Base-by-base conservation (phyloP, 2,329 filamentous ascomycete species). In the Leptographium wingfieldii region DNA sequence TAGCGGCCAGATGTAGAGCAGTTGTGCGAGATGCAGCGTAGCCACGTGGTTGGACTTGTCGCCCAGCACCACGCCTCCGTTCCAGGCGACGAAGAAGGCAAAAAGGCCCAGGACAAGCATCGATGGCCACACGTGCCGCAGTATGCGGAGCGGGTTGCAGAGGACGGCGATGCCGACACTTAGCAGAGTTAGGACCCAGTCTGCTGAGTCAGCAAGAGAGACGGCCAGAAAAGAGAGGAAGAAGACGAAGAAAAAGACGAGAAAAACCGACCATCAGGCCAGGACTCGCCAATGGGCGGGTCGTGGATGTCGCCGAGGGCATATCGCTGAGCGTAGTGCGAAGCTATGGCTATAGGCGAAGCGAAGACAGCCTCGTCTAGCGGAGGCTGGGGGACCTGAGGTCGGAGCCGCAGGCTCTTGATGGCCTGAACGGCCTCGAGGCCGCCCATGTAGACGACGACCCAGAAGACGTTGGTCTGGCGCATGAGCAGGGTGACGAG, bases 391-490 rank as follows among this genome's bases (percentile, higher is more conserved):
- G 33, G n/a, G 33, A 2, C 31, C 7, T 16, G 43, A 3, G 6
- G 43, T 22, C 2, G 5, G 16, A 29, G n/a, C 11, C 59, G 60
- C 43, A 64, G 49, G 12, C 22, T 27, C 56, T 66, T 81, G 61
- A 82, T 72, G 22, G 73, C 77, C 65, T 80, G 77, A 2, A 83
- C 71, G 52, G 74, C 73, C 69, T 86, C 80, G 51, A 83, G 62
- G 6, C 80, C 85, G 25, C 87, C 87, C 67, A 90, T 82, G 67
- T 88, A 90, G 0, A 92, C 77, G 1, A 89, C 86, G 0, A 92
- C 85, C 94, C 94, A 99, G 70, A 99, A 96, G 60, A 97, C 87
- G 67, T 99, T 99, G 0, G 94, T 99, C 72, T 99, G 94, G 29
- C 94, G 80, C 76, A 96, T 94, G 2, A 81, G 74, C 25, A 99